Evolutionary conservation across 495 filamentous ascomycete genomes (phyloP).

Genomic region (Hypoxylon fuscum): DNA sequence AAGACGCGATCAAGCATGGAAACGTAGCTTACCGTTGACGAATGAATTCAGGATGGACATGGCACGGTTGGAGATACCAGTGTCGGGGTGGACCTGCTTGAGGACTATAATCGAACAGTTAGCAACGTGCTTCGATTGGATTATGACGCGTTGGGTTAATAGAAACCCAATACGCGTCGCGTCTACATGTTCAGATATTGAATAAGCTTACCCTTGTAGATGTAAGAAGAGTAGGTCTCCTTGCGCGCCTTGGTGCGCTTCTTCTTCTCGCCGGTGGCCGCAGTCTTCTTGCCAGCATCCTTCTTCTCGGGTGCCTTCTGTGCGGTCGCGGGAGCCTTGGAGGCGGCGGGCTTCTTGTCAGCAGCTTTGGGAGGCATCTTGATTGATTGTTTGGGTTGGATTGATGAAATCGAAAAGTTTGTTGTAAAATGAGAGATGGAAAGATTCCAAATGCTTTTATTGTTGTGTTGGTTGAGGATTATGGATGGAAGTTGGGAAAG

Average conservation of each 20-base stretch:
- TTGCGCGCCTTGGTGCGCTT: constrained; percentile 99
- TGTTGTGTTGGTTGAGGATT: constrained; percentile 43
- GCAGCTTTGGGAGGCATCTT: constrained; percentile 97
- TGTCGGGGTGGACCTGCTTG: constrained; percentile 99
- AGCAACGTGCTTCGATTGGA: constrained; percentile 14
- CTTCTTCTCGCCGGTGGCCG: constrained; percentile 97
- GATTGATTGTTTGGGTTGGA: constrained; percentile 42
- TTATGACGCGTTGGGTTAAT: constrained; percentile 7
- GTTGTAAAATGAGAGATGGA: constrained; percentile 43
- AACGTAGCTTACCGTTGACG: constrained; percentile 84
- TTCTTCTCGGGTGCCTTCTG: constrained; percentile 89
- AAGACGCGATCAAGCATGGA: not conserved
- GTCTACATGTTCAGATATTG: constrained; percentile 2
- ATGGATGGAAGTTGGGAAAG: constrained; percentile 51
- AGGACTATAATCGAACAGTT: constrained; percentile 71
- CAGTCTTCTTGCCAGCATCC: constrained; percentile 99
- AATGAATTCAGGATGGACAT: constrained; percentile 99
- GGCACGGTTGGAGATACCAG: constrained; percentile 99
- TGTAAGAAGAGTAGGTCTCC: constrained; percentile 99
- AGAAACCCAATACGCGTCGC: constrained; percentile 12
- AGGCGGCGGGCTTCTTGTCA: constrained; percentile 97
- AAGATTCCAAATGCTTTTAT: constrained; percentile 30
- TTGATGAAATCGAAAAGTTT: constrained; percentile 21
- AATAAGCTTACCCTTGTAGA: constrained; percentile 91
- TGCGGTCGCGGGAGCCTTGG: constrained; percentile 91